Base-by-base conservation (phyloP, 2,329 filamentous ascomycete genomes). In the Colletotrichum neosansevieriae region DNA sequence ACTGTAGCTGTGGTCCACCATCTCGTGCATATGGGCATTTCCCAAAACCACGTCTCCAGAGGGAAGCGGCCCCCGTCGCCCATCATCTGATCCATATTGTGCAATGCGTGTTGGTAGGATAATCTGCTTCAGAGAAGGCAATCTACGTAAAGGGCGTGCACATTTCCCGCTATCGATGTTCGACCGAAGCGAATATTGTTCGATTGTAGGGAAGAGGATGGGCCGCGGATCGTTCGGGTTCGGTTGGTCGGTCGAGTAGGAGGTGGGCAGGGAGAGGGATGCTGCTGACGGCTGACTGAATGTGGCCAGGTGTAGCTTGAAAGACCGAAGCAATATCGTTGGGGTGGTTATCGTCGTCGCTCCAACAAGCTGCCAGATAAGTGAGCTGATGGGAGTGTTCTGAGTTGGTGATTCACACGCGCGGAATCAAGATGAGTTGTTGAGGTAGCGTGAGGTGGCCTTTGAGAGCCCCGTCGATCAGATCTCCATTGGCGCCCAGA, bases 1-100 rank as follows among this genome's bases (percentile, higher is more conserved):
- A 98, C 90, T 0, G 94, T 97, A 4, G 94, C 94, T 24, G 94
- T 94, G 21, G 96, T 98, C 96, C 96, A 99, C 91, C 93, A 97
- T 70, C 96, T 86, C 42, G 96, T 99, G 80, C 94, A 97, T 29
- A 96, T 89, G 3, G 96, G 96, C 92, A 98, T 98, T 80, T 99
- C 96, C 87, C 94, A 98, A 81, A 98, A 98, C 96, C 96, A 99
- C 73, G 95, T 92, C 81, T 98, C 96, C 7, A 99, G 86, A 47
- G 95, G 96, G 76, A 97, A 84, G 61, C 86, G 84, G 67, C 86
- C 88, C 73, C 85, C 87, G 66, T 88, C 87, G 68, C 82, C 80
- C 77, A 89, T 85, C 75, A 88, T 84, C 74, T 87, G 85, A 72
- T 89, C 86, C 86, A 89, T 89, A 70, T 19, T 38, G 29, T 47